Base-by-base conservation (phyloP, 108 stramenopile genomes). In the Fistulifera pelliculosa region DNA sequence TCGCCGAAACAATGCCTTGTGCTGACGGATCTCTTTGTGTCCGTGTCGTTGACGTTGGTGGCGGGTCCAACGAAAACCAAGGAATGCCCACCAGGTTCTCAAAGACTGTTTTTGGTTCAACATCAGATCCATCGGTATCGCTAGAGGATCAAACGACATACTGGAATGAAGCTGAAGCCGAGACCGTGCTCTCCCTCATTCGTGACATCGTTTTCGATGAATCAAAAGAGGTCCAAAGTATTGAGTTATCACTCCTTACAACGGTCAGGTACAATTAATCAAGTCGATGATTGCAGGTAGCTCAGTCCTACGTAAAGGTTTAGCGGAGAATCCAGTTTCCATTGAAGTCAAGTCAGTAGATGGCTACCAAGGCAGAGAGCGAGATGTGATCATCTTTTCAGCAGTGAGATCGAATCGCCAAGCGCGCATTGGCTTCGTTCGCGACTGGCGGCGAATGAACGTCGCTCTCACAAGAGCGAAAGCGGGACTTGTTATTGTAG, bases 381-480 rank as follows among this genome's bases (percentile, higher is more conserved):
- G 84, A 22, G 93, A 95, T 61, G 43, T 97, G 18, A 85, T 97
- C 68, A 81, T 97, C 41, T 85, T 97, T 58, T 93, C 91, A 15
- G 64, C 90, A 10, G 94, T 95, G 35, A 76, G 96, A n/a, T 83
- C 89, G 6, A 99, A 99, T 68, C 83, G 85, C 52, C 61, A 79
- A 25, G 93, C 90, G 41, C 87, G 87, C 26, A 69, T 99, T 38
- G 98, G 98, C 17, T 99, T 99, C 63, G 77, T 99, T 10, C 61
- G 61, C 1, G 98, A 99, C 56, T 95, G 94, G 69, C 76, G 98
- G 43, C 77, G 98, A 47, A 77, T 97, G 71, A 99, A 99, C 73
- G 98, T 99, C 16, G 96, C 98, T 13, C 62, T 99, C 45, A 99
- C 98, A 8, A 73, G 98, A 23, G 94, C 98, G 7, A 89, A 81